A percentile compares a stretch with the other conserved stretches of the same genome.
Evolutionary conservation across 768 basidiomycete species (phyloP).

Genomic region (Xanthoconium stramineum): DNA sequence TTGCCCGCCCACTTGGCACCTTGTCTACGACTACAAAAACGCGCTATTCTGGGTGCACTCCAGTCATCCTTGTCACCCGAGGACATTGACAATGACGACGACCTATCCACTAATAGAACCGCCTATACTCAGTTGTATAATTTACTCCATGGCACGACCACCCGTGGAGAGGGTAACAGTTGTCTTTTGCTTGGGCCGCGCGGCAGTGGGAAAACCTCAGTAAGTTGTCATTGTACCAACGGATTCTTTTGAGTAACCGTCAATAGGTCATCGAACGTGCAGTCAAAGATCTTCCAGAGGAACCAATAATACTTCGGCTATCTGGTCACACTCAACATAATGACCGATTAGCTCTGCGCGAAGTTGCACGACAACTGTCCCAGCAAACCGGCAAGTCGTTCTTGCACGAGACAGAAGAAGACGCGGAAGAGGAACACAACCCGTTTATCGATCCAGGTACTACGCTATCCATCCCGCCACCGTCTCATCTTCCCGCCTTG

Average conservation of each 20-base stretch:
- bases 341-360: conserved; percentile 87
- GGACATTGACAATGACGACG: conserved; percentile 32
- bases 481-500: conserved; percentile 69
- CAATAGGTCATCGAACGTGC: conserved; percentile 60
- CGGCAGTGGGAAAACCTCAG: conserved; percentile 83
- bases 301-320: conserved; percentile 74
- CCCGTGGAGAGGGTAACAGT: conserved; percentile 88
- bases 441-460: conserved; percentile 44
- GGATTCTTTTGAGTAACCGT: conserved; percentile 1
- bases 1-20: conserved; percentile 43
- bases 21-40: conserved; percentile 57
- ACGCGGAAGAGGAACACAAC: conserved; percentile 43
- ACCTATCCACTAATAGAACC: conserved; percentile 43
- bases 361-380: conserved; percentile 82
- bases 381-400: conserved; percentile 69
- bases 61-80: conserved; percentile 27
- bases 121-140: conserved; percentile 58
- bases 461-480: conserved; percentile 49
- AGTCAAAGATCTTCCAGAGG: conserved; percentile 41
- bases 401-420: conserved; percentile 34
- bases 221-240: conserved; percentile 26
- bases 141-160: conserved; percentile 69
- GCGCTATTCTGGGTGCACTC: conserved; percentile 48
- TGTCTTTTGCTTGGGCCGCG: conserved; percentile 83
- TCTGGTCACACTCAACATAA: conserved; percentile 84